Conservation (phyloP, 331 rosid species). For the Ulmus americana region DNA sequence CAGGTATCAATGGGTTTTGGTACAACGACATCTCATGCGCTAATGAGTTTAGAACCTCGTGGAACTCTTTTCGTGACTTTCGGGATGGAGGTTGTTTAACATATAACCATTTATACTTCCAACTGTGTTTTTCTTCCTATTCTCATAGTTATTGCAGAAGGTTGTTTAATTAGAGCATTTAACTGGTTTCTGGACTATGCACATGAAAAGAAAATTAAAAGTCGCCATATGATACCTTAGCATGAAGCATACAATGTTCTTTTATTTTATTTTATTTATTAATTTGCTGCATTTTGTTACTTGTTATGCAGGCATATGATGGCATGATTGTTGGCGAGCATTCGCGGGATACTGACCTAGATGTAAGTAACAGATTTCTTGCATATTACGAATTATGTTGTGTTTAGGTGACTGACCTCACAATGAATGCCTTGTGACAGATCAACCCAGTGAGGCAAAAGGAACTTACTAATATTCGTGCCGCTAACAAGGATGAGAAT, state of each 20-base stretch:
- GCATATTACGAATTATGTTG: conserved; percentile 13
- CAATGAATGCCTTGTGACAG: conserved; percentile 38
- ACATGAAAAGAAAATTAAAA: no score
- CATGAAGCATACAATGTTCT: neutral
- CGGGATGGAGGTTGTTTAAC: conserved; percentile 74
- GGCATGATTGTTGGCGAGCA: conserved; percentile 97
- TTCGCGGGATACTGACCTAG: conserved; percentile 83
- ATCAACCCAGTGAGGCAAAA: conserved; percentile 75
- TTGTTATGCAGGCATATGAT: conserved; percentile 70
- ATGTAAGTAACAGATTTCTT: conserved; percentile 43
- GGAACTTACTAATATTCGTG: conserved; percentile 67
- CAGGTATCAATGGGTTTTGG: conserved; percentile 95
- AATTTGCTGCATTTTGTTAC: conserved; percentile 6
- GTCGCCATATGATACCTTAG: neutral
- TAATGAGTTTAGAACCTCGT: conserved; percentile 86
- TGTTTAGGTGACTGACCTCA: conserved; percentile 19
- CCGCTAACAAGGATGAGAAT: conserved; percentile 72
- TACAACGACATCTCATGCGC: conserved; percentile 63
- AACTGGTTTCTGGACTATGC: neutral
- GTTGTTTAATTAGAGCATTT: neutral
- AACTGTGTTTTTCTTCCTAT: conserved; percentile 5
- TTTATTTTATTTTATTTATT: neutral
- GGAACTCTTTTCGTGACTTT: conserved; percentile 81
- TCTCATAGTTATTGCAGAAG: conserved; percentile 10
- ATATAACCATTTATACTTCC: conserved; percentile 3